Evolutionary conservation across 257 asterid genomes (phyloP).

Genomic region (Salvia splendens): DNA sequence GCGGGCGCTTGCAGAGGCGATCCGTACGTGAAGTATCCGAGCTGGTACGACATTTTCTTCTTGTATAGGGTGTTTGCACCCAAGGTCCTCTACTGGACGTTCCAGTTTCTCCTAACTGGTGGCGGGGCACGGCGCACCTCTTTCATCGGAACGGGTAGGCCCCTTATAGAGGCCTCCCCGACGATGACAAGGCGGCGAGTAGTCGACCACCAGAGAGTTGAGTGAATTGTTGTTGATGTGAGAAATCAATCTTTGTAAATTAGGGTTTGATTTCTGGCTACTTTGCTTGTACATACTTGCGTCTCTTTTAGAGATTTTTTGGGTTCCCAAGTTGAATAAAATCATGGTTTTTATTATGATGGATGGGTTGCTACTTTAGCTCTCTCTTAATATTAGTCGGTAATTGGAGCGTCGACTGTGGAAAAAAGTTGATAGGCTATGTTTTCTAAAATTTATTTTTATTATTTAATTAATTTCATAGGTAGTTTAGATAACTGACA

Average conservation of each 20-base stretch:
- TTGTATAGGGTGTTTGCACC: conserved; percentile 80
- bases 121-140: conserved; percentile 67
- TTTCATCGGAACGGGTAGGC: conserved; percentile 73
- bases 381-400: too few species aligned
- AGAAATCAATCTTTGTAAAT: too few species aligned
- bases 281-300: neutral
- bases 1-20: conserved; percentile 80
- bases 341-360: too few species aligned
- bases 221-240: too few species aligned
- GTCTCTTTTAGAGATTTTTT: conserved; percentile 15
- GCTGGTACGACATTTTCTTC: conserved; percentile 84
- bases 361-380: too few species aligned
- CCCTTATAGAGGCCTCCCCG: conserved; percentile 48
- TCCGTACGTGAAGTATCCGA: conserved; percentile 76
- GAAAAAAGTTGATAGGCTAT: too few species aligned
- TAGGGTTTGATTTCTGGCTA: neutral
- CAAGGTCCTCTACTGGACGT: conserved; percentile 73
- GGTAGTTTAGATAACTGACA: too few species aligned
- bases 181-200: neutral
- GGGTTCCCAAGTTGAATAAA: too few species aligned
- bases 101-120: conserved; percentile 55
- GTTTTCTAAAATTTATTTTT: too few species aligned
- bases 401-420: too few species aligned
- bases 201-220: too few species aligned
- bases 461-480: too few species aligned